phyloP scores from a whole-genome alignment of 2,329 filamentous ascomycete species.

The Monilinia polystroma region DNA sequence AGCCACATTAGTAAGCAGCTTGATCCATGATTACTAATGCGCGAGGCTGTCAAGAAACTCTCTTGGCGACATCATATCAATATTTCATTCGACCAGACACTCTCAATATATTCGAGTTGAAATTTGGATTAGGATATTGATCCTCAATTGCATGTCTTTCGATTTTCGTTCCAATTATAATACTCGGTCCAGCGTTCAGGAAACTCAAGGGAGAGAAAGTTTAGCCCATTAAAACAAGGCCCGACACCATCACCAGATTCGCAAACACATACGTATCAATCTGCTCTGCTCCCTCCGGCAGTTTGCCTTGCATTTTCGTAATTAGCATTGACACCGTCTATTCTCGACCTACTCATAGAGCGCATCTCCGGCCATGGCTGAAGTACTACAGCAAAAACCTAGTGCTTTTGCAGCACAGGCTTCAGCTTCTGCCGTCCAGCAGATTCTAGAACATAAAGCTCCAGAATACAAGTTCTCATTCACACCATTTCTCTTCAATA shows the following conservation, averaged over 20 bases:
- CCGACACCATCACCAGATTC: conserved; percentile 11
- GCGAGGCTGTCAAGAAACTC: conserved; percentile 14
- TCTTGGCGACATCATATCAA: not conserved
- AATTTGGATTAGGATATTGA: not conserved
- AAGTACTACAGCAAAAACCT: conserved; percentile 16
- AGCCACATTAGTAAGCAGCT: not conserved
- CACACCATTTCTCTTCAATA: conserved; percentile 77
- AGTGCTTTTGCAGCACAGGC: conserved; percentile 23
- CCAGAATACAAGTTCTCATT: conserved; percentile 74
- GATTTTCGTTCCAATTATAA: not conserved
- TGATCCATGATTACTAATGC: not conserved
- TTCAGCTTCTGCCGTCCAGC: conserved; percentile 27
- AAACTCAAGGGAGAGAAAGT: not conserved
- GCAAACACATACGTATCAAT: not conserved
- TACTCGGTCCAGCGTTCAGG: not conserved
- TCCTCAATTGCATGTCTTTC: not conserved
- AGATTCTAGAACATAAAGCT: conserved; percentile 57
- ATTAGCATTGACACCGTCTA: not conserved
- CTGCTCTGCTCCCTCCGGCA: conserved; percentile 8
- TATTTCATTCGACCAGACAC: not conserved
- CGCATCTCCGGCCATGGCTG: conserved; percentile 13
- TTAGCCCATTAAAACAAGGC: conserved; percentile 2
- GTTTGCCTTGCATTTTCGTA: not conserved
- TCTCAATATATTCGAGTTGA: not conserved
- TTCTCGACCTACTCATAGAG: not conserved